phyloP scores from a whole-genome alignment of 495 filamentous ascomycete species.

The Letharia lupina region DNA sequence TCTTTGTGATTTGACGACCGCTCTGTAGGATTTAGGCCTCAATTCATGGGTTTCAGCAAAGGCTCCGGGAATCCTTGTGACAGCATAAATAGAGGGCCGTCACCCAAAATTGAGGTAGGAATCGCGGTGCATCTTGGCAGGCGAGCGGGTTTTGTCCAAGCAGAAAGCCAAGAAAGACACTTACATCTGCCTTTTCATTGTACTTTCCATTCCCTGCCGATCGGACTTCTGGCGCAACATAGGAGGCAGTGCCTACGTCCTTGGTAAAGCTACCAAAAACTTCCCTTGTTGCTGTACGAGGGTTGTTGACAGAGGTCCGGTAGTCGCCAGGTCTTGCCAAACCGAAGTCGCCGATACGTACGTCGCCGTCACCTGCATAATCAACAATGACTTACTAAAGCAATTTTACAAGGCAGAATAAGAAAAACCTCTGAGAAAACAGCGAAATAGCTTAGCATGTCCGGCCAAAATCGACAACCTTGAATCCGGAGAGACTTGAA shows the following conservation, averaged over 20 bases:
- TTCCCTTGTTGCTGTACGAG: slow-evolving; percentile 30
- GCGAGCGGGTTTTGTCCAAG: background rate
- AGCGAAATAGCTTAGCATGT: background rate
- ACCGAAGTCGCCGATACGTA: slow-evolving; percentile 94
- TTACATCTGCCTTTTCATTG: slow-evolving; percentile 76
- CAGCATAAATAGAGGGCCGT: background rate
- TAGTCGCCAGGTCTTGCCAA: slow-evolving; percentile 84
- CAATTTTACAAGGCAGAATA: too few species aligned
- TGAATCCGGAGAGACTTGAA: background rate
- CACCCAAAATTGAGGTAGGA: background rate
- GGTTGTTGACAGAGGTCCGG: slow-evolving; percentile 31
- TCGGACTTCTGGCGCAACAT: slow-evolving; percentile 87
- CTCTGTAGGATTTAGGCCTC: background rate
- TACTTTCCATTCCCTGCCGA: slow-evolving; percentile 64
- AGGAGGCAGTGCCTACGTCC: slow-evolving; percentile 89
- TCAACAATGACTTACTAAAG: background rate
- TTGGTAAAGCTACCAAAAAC: slow-evolving; percentile 59
- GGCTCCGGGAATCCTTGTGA: background rate
- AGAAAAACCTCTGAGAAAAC: background rate
- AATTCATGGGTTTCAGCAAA: background rate
- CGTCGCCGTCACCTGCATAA: slow-evolving; percentile 58
- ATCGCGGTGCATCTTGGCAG: background rate
- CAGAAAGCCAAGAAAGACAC: background rate
- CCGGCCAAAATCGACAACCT: background rate
- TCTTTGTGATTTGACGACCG: background rate